Evolutionary conservation across 148 eudicot species (phyloP), one percentile per base, ranked within the genome.

Genomic region (Cornus kousa): DNA sequence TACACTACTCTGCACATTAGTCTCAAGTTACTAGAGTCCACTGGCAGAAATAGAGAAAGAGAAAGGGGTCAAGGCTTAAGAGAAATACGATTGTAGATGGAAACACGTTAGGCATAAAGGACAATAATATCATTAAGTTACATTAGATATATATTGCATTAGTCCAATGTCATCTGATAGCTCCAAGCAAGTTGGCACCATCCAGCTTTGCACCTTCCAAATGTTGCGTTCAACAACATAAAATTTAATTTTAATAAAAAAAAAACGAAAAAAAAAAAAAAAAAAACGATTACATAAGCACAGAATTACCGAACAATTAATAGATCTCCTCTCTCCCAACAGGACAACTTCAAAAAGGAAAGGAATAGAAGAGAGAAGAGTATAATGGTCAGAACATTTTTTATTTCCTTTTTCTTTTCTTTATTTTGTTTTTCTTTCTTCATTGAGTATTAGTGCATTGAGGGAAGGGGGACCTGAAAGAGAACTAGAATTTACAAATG

Each of bases 121-220:
- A 9, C 37, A 5, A 2, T n/a, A 43, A 53, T 16, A 17, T 19
- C 9, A 11, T 9, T 33, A 20, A 60, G n/a, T 48, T 6, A 8
- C 50, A 62, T 12, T 8, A 33, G 55, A 23, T 64, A 53, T 37
- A 7, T 64, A 40, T 43, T 65, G 23, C n/a, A 23, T 65, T 32
- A 22, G 9, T 71, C 14, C n/a, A 64, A 5, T 76, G 60, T 88
- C 84, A 94, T 85, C 98, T 91, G 72, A 90, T 94, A 71, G 97
- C 90, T 83, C 94, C 98, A 39, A 90, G 89, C 81, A 94, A 84
- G 72, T 90, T 94, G 77, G 98, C 98, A 65, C 98, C 98, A 80
- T 90, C 91, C 67, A 94, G 97, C 81, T 80, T 92, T 48, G 97
- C 97, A 73, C 97, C 98, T 85, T 90, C 97, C 87, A 92, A 84